These are phyloP conservation scores for Chaetothyriales sp. DNA, from an alignment of 2,329 filamentous ascomycete species.

Conservation along the genomic window DNA sequence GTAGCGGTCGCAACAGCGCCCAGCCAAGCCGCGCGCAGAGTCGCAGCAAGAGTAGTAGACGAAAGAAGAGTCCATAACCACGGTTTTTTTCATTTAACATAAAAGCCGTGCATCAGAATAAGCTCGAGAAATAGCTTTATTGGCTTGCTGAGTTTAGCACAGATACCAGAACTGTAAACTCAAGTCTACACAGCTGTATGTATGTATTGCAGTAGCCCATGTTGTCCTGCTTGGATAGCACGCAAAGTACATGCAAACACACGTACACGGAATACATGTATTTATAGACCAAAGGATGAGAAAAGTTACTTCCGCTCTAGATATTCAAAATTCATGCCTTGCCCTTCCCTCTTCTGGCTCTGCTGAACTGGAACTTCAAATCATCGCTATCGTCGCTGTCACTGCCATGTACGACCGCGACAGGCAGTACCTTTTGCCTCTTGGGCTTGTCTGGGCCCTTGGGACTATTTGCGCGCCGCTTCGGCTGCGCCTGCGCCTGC, in stretches of 20 bases:
- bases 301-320: background rate
- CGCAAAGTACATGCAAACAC: too few relatives aligned
- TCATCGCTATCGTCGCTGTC: constrained; percentile 39
- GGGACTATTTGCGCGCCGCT: constrained; percentile 6
- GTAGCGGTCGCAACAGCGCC: background rate
- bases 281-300: background rate
- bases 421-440: constrained; percentile 22
- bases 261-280: background rate
- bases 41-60: background rate
- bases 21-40: background rate
- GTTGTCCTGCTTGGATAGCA: background rate
- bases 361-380: constrained; percentile 43
- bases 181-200: too few relatives aligned
- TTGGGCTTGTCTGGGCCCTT: constrained; percentile 6
- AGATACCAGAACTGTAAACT: too few relatives aligned
- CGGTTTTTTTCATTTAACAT: too few relatives aligned
- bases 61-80: background rate
- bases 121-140: too few relatives aligned
- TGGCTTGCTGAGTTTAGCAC: too few relatives aligned
- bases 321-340: background rate
- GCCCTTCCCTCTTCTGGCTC: constrained; percentile 23
- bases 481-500: constrained; percentile 16
- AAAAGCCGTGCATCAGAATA: too few relatives aligned
- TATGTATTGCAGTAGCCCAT: too few relatives aligned
- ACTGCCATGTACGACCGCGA: constrained; percentile 16